phyloP scores from a whole-genome alignment of 1,284 basidiomycete genomes.

The Apiotrichum gamsii region DNA sequence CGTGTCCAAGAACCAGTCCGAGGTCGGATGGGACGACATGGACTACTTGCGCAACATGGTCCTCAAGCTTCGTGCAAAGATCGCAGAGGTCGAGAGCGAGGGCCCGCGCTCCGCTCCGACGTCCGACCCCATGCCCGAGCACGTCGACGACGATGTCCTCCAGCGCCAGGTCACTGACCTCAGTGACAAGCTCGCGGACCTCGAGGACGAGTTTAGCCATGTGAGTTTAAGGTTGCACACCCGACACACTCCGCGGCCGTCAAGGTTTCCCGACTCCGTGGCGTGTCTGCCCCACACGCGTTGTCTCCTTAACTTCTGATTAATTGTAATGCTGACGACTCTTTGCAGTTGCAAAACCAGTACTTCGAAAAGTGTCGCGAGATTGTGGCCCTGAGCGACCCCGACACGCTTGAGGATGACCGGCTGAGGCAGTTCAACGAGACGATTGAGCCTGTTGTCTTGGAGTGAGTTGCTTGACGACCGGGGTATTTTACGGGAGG shows the following conservation, averaged over 20 bases:
- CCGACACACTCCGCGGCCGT: no score
- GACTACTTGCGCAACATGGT: conserved; percentile 90
- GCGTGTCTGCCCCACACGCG: not conserved
- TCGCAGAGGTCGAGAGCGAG: conserved; percentile 62
- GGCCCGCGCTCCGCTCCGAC: conserved; percentile 7
- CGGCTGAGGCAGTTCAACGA: conserved; percentile 68
- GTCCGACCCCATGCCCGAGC: conserved; percentile 51
- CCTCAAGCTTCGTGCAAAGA: conserved; percentile 61
- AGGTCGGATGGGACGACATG: conserved; percentile 97
- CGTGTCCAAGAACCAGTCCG: conserved; percentile 84
- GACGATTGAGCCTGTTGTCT: conserved; percentile 94
- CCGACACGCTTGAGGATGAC: conserved; percentile 19
- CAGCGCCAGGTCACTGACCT: conserved; percentile 44
- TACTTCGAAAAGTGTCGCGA: conserved; percentile 42
- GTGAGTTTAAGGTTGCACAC: conserved; percentile 18
- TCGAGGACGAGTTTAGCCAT: conserved; percentile 43
- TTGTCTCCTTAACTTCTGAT: no score
- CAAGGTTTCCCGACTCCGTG: no score
- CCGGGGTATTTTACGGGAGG: not conserved
- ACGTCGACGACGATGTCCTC: conserved; percentile 66
- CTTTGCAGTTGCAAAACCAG: conserved; percentile 36
- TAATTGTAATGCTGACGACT: no score
- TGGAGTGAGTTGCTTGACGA: conserved; percentile 55
- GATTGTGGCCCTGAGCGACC: conserved; percentile 31
- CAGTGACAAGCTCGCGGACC: conserved; percentile 21